These are phyloP conservation scores for Dendrobium officinale DNA, from an alignment of 106 monocot genomes.

Conservation along the genomic window DNA sequence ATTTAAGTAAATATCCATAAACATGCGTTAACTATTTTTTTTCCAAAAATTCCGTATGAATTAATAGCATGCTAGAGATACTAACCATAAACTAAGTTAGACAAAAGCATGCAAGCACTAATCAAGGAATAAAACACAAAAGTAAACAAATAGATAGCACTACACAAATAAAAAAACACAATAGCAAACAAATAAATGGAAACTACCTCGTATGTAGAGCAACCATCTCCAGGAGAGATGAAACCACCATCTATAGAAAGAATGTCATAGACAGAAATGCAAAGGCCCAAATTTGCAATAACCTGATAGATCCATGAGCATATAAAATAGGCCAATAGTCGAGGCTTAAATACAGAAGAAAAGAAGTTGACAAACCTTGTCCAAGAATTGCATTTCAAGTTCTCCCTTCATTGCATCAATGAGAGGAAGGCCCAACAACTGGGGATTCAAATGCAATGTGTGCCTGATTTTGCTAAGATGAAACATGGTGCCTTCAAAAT, in stretches of 20 bases:
- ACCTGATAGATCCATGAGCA: slow-evolving; percentile 29
- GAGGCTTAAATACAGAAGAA: background rate
- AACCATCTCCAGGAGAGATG: slow-evolving; percentile 58
- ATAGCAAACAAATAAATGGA: slow-evolving; percentile 2
- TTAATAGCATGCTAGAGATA: background rate
- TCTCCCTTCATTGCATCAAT: slow-evolving; percentile 54
- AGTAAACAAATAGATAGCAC: slow-evolving; percentile 1
- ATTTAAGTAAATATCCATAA: background rate
- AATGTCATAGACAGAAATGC: slow-evolving; percentile 82
- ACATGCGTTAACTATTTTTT: background rate
- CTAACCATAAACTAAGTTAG: slow-evolving; percentile 1
- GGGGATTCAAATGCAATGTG: slow-evolving; percentile 54
- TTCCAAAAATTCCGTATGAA: background rate
- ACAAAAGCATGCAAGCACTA: background rate
- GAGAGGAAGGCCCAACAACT: slow-evolving; percentile 57
- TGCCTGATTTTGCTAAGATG: slow-evolving; percentile 62
- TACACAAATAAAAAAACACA: background rate
- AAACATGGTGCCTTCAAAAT: slow-evolving; percentile 57
- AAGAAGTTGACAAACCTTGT: slow-evolving; percentile 48
- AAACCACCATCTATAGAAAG: slow-evolving; percentile 69
- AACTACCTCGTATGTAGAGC: slow-evolving; percentile 52
- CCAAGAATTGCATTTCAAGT: slow-evolving; percentile 66
- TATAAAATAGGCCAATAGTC: background rate
- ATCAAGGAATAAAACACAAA: background rate
- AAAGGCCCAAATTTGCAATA: slow-evolving; percentile 82